Evolutionary conservation across 2,329 filamentous ascomycete species (phyloP).

Genomic region (Diaporthe humulicola): DNA sequence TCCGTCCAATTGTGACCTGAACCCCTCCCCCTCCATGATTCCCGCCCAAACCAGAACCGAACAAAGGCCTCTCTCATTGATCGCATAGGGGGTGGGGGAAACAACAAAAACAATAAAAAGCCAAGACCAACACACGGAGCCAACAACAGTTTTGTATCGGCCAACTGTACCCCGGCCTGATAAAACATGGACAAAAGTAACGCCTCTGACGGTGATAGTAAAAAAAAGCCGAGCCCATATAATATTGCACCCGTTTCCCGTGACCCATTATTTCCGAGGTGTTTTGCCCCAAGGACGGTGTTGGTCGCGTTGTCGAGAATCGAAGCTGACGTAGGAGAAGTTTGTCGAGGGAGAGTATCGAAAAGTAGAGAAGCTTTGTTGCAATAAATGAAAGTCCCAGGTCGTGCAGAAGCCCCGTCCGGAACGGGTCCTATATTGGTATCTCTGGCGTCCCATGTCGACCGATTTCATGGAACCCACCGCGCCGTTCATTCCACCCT

Average conservation of each 20-base stretch:
- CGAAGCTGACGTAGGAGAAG: constrained; percentile 31
- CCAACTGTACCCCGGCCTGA: constrained; percentile 26
- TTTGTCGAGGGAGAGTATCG: constrained; percentile 33
- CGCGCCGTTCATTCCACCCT: background rate
- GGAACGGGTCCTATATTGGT: constrained; percentile 30
- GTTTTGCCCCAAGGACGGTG: background rate
- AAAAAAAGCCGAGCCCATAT: constrained; percentile 34
- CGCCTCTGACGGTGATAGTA: constrained; percentile 26
- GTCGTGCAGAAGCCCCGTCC: background rate
- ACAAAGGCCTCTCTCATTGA: constrained; percentile 30
- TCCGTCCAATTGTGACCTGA: constrained; percentile 6
- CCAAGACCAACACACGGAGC: constrained; percentile 17
- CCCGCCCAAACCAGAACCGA: background rate
- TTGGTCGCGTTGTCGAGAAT: constrained; percentile 35
- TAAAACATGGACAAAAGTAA: constrained; percentile 30
- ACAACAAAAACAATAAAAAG: background rate
- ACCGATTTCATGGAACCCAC: constrained; percentile 15
- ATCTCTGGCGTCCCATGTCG: constrained; percentile 34
- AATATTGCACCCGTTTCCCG: constrained; percentile 33
- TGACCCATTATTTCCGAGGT: constrained; percentile 24
- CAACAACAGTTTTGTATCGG: constrained; percentile 38
- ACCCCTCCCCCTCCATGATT: constrained; percentile 18
- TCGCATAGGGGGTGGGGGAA: constrained; percentile 28
- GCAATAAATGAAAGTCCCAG: constrained; percentile 29
- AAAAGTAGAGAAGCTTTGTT: constrained; percentile 26